phyloP scores from a whole-genome alignment of 2,329 filamentous ascomycete genomes.

The Calonectria ilicicola region DNA sequence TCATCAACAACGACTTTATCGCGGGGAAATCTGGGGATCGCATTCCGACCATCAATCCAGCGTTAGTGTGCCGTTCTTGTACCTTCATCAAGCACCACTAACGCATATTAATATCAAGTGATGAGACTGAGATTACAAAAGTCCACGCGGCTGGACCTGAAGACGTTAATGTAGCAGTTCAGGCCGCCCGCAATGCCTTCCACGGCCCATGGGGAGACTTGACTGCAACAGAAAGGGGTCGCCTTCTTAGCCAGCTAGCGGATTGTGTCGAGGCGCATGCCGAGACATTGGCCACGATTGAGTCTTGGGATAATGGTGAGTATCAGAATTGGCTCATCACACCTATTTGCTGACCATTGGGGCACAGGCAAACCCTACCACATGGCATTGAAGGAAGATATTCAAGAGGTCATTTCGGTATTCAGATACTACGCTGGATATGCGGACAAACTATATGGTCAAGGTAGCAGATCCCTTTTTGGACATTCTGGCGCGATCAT shows the following conservation, averaged over 20 bases:
- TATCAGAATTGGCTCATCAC: no score
- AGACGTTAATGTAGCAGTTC: background rate
- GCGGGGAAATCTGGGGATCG: no score
- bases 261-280: background rate
- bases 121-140: slow-evolving; percentile 17
- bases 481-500: background rate
- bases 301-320: background rate
- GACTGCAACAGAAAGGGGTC: background rate
- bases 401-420: background rate
- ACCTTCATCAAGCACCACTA: background rate
- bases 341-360: no score
- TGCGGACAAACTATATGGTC: background rate
- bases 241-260: background rate
- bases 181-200: slow-evolving; percentile 2
- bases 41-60: background rate
- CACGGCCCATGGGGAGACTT: background rate
- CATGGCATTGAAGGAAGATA: background rate
- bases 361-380: no score
- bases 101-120: background rate
- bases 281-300: background rate
- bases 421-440: background rate
- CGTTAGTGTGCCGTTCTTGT: background rate
- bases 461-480: background rate
- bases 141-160: background rate
- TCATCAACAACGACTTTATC: no score